Evolutionary conservation across 1,139 yeast genomes (phyloP).

Genomic region (Yamadazyma blattariae): DNA sequence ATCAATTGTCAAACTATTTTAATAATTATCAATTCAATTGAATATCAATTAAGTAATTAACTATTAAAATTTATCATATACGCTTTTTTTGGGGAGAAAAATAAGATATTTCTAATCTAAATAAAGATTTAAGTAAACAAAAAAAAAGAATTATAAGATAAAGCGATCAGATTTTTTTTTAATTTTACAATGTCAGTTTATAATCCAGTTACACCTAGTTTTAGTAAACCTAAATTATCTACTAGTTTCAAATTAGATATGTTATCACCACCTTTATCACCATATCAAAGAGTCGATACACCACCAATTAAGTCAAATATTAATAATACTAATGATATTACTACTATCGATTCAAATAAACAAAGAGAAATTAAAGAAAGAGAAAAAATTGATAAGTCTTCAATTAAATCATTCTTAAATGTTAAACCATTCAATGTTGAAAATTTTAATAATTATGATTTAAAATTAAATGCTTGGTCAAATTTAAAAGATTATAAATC

Average conservation of each 20-base stretch:
- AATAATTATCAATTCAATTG: slow-evolving; percentile 1
- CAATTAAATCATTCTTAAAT: slow-evolving; percentile 17
- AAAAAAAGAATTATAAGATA: too few species aligned
- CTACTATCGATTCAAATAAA: not conserved
- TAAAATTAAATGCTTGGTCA: slow-evolving; percentile 53
- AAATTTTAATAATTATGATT: slow-evolving; percentile 41
- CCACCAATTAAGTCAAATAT: slow-evolving; percentile 7
- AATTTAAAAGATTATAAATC: slow-evolving; percentile 43
- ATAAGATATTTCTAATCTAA: too few species aligned
- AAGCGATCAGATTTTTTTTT: too few species aligned
- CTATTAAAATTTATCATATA: not conserved
- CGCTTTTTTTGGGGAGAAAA: not conserved
- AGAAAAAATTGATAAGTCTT: slow-evolving; percentile 5
- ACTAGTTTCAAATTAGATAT: slow-evolving; percentile 21
- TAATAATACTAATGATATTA: not conserved
- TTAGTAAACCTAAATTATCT: slow-evolving; percentile 4
- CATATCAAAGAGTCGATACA: slow-evolving; percentile 37
- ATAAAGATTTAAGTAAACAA: too few species aligned
- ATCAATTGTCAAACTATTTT: not conserved
- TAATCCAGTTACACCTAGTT: slow-evolving; percentile 39
- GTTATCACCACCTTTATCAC: slow-evolving; percentile 69
- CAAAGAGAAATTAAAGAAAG: slow-evolving; percentile 3
- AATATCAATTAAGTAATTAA: not conserved
- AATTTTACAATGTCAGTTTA: slow-evolving; percentile 25
- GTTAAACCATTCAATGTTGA: slow-evolving; percentile 45